phyloP scores from a whole-genome alignment of 2,329 filamentous ascomycete genomes.

The Nothophoma quercina region DNA sequence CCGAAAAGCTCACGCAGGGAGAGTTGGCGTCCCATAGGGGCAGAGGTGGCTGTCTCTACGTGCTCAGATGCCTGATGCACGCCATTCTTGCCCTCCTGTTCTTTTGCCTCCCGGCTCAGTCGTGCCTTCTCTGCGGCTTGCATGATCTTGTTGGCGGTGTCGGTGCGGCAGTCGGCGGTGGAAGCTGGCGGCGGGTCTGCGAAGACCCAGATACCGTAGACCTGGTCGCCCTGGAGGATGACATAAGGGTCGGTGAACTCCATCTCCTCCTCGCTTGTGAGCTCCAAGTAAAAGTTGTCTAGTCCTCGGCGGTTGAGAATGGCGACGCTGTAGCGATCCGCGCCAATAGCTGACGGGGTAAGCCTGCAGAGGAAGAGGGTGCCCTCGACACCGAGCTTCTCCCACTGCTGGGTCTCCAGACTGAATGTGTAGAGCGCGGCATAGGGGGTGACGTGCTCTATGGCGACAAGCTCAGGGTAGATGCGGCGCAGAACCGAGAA shows the following conservation, averaged over 20 bases:
- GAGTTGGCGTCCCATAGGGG: slow-evolving; percentile 61
- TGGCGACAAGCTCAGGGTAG: slow-evolving; percentile 74
- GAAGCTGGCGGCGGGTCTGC: slow-evolving; percentile 64
- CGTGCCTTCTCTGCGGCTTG: slow-evolving; percentile 63
- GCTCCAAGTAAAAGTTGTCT: slow-evolving; percentile 57
- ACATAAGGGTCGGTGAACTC: slow-evolving; percentile 65
- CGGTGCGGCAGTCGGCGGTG: slow-evolving; percentile 59
- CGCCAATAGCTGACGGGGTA: slow-evolving; percentile 43
- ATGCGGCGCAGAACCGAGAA: slow-evolving; percentile 83
- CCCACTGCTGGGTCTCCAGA: slow-evolving; percentile 72
- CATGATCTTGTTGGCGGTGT: slow-evolving; percentile 63
- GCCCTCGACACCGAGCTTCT: slow-evolving; percentile 85
- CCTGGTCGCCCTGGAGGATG: slow-evolving; percentile 59
- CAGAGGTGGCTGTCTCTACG: slow-evolving; percentile 42
- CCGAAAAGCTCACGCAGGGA: slow-evolving; percentile 63
- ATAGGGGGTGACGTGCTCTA: slow-evolving; percentile 83
- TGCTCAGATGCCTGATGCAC: slow-evolving; percentile 34
- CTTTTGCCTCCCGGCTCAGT: slow-evolving; percentile 54
- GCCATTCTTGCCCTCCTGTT: slow-evolving; percentile 31
- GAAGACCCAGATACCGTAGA: slow-evolving; percentile 71
- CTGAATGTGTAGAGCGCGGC: slow-evolving; percentile 86
- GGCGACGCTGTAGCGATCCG: slow-evolving; percentile 53
- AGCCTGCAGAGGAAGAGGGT: slow-evolving; percentile 85
- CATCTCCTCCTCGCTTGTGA: slow-evolving; percentile 53
- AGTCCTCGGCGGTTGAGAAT: slow-evolving; percentile 58